Evolutionary conservation across 108 stramenopile species (phyloP).

Genomic region (Aureococcus anophagefferens): DNA sequence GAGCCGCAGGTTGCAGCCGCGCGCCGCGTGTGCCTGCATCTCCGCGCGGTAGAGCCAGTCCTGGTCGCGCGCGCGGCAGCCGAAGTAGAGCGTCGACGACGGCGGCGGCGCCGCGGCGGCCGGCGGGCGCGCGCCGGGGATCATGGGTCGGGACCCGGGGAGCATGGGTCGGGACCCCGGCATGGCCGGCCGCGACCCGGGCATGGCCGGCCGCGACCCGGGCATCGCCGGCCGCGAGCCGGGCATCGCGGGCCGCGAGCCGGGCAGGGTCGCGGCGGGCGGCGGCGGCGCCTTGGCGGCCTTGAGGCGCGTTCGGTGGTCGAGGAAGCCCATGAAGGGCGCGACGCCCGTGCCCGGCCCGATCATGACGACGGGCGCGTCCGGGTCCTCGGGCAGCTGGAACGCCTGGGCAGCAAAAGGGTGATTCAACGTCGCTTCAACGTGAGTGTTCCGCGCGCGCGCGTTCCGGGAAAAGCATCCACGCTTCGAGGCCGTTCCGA

Average conservation of each 20-base stretch:
- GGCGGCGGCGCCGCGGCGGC: neutral
- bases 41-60: slow-evolving; percentile 86
- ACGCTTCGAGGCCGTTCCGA: too few species aligned
- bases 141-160: neutral
- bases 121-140: neutral
- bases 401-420: slow-evolving; percentile 45
- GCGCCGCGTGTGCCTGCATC: slow-evolving; percentile 46
- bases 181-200: neutral
- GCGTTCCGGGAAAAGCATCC: too few species aligned
- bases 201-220: neutral
- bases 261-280: neutral
- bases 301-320: slow-evolving; percentile 21
- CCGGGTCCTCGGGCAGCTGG: slow-evolving; percentile 53
- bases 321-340: slow-evolving; percentile 86
- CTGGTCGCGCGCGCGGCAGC: slow-evolving; percentile 72
- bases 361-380: slow-evolving; percentile 74
- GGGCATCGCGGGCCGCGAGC: neutral
- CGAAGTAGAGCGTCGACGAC: slow-evolving; percentile 75
- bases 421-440: too few species aligned
- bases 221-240: neutral
- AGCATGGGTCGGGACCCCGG: neutral
- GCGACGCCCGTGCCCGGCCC: slow-evolving; percentile 98
- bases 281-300: neutral
- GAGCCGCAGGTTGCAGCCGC: slow-evolving; percentile 60
- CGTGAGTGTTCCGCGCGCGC: too few species aligned